Conservation (phyloP, 768 basidiomycete species). For the Psilocybe sp. region DNA sequence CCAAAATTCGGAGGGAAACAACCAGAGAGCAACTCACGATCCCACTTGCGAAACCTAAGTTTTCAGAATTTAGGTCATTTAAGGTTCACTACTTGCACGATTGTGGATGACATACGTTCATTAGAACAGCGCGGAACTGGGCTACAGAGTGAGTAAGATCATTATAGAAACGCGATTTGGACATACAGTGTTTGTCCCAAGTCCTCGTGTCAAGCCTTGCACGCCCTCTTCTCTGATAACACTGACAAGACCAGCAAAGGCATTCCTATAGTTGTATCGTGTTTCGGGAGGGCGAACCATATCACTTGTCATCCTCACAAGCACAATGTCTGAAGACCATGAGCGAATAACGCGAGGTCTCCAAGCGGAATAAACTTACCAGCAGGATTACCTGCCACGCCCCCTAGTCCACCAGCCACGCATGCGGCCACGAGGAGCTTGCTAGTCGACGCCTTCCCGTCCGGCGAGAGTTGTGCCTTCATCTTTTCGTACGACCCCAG, state of each 20-base stretch:
- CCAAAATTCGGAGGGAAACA: not conserved
- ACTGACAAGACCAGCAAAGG: constrained; percentile 63
- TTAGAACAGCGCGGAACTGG: constrained; percentile 55
- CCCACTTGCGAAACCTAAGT: constrained; percentile 74
- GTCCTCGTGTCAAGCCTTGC: constrained; percentile 65
- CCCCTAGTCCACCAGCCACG: constrained; percentile 77
- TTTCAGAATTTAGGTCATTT: not conserved
- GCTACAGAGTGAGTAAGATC: constrained; percentile 10
- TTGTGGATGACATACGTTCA: constrained; percentile 58
- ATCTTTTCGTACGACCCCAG: constrained; percentile 80
- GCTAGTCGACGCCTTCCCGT: constrained; percentile 50
- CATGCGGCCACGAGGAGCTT: constrained; percentile 62
- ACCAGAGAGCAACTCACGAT: constrained; percentile 53
- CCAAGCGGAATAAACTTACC: constrained; percentile 33
- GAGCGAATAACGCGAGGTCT: constrained; percentile 1
- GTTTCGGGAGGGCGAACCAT: constrained; percentile 69
- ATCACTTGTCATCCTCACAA: constrained; percentile 90
- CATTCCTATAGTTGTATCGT: constrained; percentile 77
- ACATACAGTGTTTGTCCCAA: constrained; percentile 75
- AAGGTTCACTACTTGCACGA: not conserved
- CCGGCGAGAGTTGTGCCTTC: constrained; percentile 52
- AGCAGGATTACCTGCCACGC: constrained; percentile 83
- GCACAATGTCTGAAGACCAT: constrained; percentile 51
- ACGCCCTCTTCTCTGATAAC: constrained; percentile 70
- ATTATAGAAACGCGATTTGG: not conserved